Evolutionary conservation across 1,139 yeast genomes (phyloP).

Genomic region (Debaryomyces coudertii): DNA sequence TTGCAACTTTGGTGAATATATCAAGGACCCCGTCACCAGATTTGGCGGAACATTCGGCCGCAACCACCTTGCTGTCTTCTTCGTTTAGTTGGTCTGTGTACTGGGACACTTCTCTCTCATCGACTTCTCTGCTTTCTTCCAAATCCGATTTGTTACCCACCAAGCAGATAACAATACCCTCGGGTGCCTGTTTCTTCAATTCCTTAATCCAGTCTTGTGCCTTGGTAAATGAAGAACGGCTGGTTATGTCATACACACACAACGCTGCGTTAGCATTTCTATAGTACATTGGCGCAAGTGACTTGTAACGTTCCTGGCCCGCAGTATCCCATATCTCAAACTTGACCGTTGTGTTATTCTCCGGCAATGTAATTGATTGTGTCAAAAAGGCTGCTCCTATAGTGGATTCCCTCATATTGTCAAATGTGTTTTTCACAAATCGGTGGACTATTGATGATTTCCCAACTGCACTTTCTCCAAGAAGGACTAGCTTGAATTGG

Average conservation of each 20-base stretch:
- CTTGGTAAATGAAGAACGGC: constrained; percentile 67
- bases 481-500: constrained; percentile 49
- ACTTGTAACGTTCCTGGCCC: constrained; percentile 52
- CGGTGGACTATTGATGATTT: constrained; percentile 51
- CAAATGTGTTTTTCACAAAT: constrained; percentile 74
- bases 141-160: constrained; percentile 90
- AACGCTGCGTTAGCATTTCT: constrained; percentile 47
- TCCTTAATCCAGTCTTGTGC: constrained; percentile 98
- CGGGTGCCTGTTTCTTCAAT: constrained; percentile 85
- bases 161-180: constrained; percentile 80
- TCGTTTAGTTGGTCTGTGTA: constrained; percentile 36
- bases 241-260: constrained; percentile 41
- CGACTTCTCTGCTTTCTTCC: constrained; percentile 52
- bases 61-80: constrained; percentile 31
- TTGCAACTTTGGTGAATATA: constrained; percentile 44
- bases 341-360: constrained; percentile 40
- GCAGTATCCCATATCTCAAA: constrained; percentile 57
- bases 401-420: constrained; percentile 91
- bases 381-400: constrained; percentile 98
- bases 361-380: constrained; percentile 65
- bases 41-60: constrained; percentile 52
- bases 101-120: constrained; percentile 37
- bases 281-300: constrained; percentile 53
- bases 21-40: constrained; percentile 51
- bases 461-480: constrained; percentile 55